phyloP scores from a whole-genome alignment of 192 early-diverging fungal species.

The Backusella westeae region DNA sequence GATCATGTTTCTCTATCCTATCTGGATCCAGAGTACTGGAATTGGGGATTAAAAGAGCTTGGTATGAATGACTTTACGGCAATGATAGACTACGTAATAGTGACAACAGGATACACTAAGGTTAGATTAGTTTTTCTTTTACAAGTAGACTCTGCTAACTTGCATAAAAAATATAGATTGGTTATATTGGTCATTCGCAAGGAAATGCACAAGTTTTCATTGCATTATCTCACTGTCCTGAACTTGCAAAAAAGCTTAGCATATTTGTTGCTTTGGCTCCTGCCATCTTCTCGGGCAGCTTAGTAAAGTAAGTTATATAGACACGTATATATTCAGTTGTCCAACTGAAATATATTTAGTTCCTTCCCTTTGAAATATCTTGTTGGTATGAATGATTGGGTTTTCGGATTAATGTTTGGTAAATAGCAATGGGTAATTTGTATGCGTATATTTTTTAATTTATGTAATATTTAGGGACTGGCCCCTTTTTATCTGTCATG shows the following conservation, averaged over 20 bases:
- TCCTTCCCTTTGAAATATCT: constrained; percentile 11
- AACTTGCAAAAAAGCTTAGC: constrained; percentile 77
- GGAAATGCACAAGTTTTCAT: constrained; percentile 89
- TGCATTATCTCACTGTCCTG: constrained; percentile 73
- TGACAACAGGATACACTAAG: constrained; percentile 25
- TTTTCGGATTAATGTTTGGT: constrained; percentile 20
- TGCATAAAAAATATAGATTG: constrained; percentile 34
- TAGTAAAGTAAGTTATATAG: not conserved
- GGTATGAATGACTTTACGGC: constrained; percentile 84
- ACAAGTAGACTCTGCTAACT: not conserved
- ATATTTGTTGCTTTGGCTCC: constrained; percentile 93
- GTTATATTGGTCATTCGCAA: constrained; percentile 95
- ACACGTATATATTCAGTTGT: not conserved
- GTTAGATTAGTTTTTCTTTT: constrained; percentile 10
- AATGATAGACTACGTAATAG: constrained; percentile 54
- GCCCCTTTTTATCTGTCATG: constrained; percentile 48
- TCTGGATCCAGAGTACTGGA: constrained; percentile 55
- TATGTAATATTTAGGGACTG: not conserved
- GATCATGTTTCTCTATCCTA: constrained; percentile 15
- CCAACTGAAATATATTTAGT: constrained; percentile 6
- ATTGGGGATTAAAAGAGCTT: constrained; percentile 92
- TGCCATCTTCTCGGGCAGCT: constrained; percentile 37
- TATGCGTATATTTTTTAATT: not conserved
- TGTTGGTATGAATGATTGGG: not conserved
- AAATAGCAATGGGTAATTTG: not conserved